Evolutionary conservation across 768 basidiomycete species (phyloP).

Genomic region (Calocybe gangraenosa): DNA sequence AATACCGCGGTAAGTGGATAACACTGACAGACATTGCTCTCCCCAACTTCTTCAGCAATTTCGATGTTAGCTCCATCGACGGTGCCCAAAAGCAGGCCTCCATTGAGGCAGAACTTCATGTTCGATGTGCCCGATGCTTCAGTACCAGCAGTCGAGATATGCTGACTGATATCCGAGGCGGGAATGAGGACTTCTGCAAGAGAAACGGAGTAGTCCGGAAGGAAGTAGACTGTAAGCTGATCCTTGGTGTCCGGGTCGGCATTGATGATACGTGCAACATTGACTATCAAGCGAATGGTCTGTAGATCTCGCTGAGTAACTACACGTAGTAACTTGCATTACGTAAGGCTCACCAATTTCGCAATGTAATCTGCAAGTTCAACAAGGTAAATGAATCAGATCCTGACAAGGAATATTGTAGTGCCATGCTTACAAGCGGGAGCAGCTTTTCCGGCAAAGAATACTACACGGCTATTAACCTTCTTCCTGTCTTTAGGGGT

Average conservation of each 20-base stretch:
- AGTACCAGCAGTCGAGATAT: slow-evolving; percentile 97
- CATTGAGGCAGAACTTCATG: slow-evolving; percentile 90
- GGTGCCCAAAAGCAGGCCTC: slow-evolving; percentile 84
- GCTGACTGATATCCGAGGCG: slow-evolving; percentile 92
- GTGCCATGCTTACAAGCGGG: slow-evolving; percentile 65
- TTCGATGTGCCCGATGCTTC: slow-evolving; percentile 82
- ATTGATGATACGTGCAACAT: slow-evolving; percentile 78
- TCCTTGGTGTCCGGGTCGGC: slow-evolving; percentile 85
- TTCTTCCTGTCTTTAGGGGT: slow-evolving; percentile 75
- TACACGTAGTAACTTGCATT: background rate
- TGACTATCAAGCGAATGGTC: slow-evolving; percentile 93
- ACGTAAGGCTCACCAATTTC: slow-evolving; percentile 55
- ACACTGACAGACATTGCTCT: slow-evolving; percentile 83
- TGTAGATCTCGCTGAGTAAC: slow-evolving; percentile 19
- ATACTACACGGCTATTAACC: slow-evolving; percentile 81
- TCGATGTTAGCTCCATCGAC: slow-evolving; percentile 96
- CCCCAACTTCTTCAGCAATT: slow-evolving; percentile 93
- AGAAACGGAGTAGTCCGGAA: slow-evolving; percentile 92
- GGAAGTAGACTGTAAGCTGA: slow-evolving; percentile 86
- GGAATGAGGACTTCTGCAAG: slow-evolving; percentile 82
- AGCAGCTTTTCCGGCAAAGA: slow-evolving; percentile 97
- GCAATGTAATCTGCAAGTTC: slow-evolving; percentile 72
- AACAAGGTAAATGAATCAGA: slow-evolving; percentile 7
- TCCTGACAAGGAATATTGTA: background rate
- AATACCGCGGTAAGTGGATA: background rate